These are phyloP conservation scores for Mycosarcoma maydis DNA, from an alignment of 1,284 basidiomycete species.

Conservation along the genomic window DNA sequence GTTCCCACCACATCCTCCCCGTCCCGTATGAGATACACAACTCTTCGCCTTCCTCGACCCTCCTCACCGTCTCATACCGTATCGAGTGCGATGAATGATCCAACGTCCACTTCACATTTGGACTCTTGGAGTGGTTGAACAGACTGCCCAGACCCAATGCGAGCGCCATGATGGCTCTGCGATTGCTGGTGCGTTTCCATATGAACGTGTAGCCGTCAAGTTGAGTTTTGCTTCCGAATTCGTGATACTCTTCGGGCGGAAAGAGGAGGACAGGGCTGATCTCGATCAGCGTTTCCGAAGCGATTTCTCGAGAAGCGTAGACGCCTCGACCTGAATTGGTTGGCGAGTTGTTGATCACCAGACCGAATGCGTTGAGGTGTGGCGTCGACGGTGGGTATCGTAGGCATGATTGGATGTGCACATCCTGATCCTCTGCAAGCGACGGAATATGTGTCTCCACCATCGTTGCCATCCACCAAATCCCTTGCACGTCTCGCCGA, in stretches of 20 bases:
- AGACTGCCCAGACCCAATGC: slow-evolving; percentile 84
- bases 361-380: slow-evolving; percentile 45
- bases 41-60: slow-evolving; percentile 75
- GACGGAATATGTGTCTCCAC: slow-evolving; percentile 34
- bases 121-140: slow-evolving; percentile 75
- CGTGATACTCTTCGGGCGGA: slow-evolving; percentile 70
- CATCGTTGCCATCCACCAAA: slow-evolving; percentile 13
- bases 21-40: slow-evolving; percentile 80
- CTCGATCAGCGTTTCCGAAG: slow-evolving; percentile 77
- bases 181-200: slow-evolving; percentile 71
- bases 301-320: slow-evolving; percentile 37
- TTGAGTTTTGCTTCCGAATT: slow-evolving; percentile 71
- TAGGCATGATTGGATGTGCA: slow-evolving; percentile 19
- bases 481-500: too few species aligned
- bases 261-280: slow-evolving; percentile 87
- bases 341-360: slow-evolving; percentile 33
- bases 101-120: slow-evolving; percentile 78
- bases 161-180: slow-evolving; percentile 75
- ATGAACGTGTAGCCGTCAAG: slow-evolving; percentile 87
- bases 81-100: slow-evolving; percentile 73
- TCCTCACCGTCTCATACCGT: slow-evolving; percentile 73
- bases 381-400: slow-evolving; percentile 46
- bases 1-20: slow-evolving; percentile 65
- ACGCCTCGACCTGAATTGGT: slow-evolving; percentile 43
- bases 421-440: slow-evolving; percentile 5